phyloP scores from a whole-genome alignment of 139 green algal genomes.

The Coelastrella sp. region DNA sequence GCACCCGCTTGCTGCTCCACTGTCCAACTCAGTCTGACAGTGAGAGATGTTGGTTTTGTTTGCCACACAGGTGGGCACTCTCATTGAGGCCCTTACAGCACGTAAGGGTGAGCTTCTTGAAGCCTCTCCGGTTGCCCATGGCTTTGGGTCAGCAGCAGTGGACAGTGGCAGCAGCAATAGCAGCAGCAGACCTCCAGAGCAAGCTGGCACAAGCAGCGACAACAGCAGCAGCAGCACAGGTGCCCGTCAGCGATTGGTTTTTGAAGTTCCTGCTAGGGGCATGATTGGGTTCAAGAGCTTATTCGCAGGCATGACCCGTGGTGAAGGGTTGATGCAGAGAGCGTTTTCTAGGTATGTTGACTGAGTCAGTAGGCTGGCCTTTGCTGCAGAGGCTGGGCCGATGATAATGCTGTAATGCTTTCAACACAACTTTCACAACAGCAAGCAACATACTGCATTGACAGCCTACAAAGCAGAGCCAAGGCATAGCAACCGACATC shows the following conservation, averaged over 20 bases:
- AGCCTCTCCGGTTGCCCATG: conserved; percentile 64
- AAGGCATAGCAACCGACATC: too few species aligned
- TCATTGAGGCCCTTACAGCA: conserved; percentile 56
- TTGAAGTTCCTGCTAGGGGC: conserved; percentile 72
- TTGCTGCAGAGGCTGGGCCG: too few species aligned
- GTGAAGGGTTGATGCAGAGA: conserved; percentile 82
- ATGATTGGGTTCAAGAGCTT: conserved; percentile 81
- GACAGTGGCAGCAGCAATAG: conserved; percentile 8
- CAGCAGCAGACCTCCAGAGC: background rate
- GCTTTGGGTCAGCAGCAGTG: conserved; percentile 21
- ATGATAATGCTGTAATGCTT: too few species aligned
- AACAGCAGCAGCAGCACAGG: conserved; percentile 40
- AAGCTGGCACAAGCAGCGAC: conserved; percentile 10
- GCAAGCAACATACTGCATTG: too few species aligned
- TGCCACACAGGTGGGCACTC: conserved; percentile 52
- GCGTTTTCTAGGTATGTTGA: conserved; percentile 68
- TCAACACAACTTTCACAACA: too few species aligned
- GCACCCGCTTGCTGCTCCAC: too few species aligned
- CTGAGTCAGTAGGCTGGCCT: too few species aligned
- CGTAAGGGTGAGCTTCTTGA: conserved; percentile 73
- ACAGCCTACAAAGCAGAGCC: too few species aligned
- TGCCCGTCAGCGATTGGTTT: conserved; percentile 43
- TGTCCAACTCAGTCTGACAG: too few species aligned
- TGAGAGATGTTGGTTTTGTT: too few species aligned
- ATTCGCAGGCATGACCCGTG: conserved; percentile 83